Evolutionary conservation across 1,139 yeast species (phyloP).

Genomic region (Hansenula lynferdii): DNA sequence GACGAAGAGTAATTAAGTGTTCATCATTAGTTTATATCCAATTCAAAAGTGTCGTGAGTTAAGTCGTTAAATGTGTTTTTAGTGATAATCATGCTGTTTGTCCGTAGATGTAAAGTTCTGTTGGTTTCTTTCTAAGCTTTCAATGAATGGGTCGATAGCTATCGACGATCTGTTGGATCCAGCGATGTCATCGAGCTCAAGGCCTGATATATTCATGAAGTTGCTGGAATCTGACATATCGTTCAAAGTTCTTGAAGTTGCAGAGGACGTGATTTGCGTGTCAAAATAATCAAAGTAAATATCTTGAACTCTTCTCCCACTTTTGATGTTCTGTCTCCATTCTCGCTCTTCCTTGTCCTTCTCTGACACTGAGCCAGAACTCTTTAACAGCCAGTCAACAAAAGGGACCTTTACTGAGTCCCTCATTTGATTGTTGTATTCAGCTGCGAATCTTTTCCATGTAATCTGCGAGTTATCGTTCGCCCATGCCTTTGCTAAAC

Average conservation of each 20-base stretch:
- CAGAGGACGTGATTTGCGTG: not conserved
- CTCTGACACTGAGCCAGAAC: not conserved
- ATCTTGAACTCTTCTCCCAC: not conserved
- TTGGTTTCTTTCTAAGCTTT: not conserved
- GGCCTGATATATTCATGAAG: not conserved
- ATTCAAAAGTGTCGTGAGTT: too few relatives aligned
- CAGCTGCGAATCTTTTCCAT: constrained; percentile 32
- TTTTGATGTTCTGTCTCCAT: not conserved
- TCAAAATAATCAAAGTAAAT: not conserved
- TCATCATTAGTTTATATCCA: too few relatives aligned
- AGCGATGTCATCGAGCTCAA: not conserved
- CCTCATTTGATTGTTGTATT: constrained; percentile 21
- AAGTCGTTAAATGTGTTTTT: too few relatives aligned
- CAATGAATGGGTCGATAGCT: not conserved
- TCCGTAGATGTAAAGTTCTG: too few relatives aligned
- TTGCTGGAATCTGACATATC: not conserved
- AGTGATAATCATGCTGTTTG: too few relatives aligned
- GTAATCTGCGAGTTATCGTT: constrained; percentile 24
- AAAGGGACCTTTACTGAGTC: not conserved
- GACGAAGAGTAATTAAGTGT: constrained; percentile 20
- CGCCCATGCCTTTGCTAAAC: constrained; percentile 29
- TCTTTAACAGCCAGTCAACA: not conserved
- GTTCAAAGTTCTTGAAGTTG: not conserved
- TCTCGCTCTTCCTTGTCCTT: not conserved
- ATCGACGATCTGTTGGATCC: not conserved